Base-by-base conservation (phyloP, 2,329 filamentous ascomycete genomes). In the Colletotrichum sp. region DNA sequence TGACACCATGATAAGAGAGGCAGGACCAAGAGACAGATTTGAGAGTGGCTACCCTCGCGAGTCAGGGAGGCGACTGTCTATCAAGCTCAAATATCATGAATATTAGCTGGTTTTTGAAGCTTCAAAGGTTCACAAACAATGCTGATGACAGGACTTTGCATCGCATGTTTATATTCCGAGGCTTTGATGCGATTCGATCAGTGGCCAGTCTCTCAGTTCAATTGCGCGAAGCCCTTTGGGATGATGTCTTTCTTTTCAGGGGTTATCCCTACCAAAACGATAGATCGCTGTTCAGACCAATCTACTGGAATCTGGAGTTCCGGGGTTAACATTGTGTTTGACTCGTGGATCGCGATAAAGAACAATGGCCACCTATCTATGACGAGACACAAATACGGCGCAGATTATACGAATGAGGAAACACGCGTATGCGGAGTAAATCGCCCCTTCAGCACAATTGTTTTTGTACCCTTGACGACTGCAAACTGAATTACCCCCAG, bases 201-300 rank as follows among this genome's bases (percentile, higher is more conserved):
- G 3, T 7, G 10, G n/a, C 1, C 12, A 24, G 43, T 52, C 6
- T 13, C 43, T 24, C 10, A 12, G n/a, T 52, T 21, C 43, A 21
- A 21, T 52, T 4, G 43, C n/a, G 43, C 43, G 6, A 4, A 52
- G n/a, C n/a, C n/a, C 5, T 13, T 13, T 21, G n/a, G 6, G 5
- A 12, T 10, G 3, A 12, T 43, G 38, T 52, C 43, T 7, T 21
- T 0, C 2, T 0, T 52, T 0, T 24, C n/a, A 52, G 43, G 43
- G 43, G 43, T 0, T 4, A 52, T 21, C 43, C 43, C n/a, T 52
- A n/a, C n/a, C n/a, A 52, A 21, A 13, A 21, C 9, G 6, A 52
- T 7, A 52, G 43, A 21, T 52, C n/a, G 43, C n/a, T 48, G 43
- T n/a, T 21, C 16, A 52, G 43, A 52, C n/a, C 38, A 48, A 48